Evolutionary conservation across 805 yeast genomes (phyloP).

Genomic region (Candida loeiensis): DNA sequence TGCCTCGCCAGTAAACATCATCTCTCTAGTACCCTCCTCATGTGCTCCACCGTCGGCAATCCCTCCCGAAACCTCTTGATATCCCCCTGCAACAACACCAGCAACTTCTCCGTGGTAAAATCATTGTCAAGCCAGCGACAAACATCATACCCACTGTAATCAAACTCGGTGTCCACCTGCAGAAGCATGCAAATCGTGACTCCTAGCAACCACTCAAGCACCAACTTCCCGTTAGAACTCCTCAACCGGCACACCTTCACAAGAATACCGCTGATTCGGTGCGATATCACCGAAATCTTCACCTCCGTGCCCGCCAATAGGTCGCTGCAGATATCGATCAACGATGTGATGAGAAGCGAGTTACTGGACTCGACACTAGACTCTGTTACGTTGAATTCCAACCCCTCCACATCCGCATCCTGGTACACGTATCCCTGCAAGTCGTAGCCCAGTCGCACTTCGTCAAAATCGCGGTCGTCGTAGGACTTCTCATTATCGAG

Average conservation of each 20-base stretch:
- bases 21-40: not conserved
- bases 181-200: constrained; percentile 2
- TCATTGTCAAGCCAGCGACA: constrained; percentile 6
- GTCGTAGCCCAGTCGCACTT: not conserved
- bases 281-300: not conserved
- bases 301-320: not conserved
- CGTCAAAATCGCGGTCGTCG: not conserved
- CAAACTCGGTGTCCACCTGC: not conserved
- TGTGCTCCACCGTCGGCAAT: not conserved
- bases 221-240: constrained; percentile 4
- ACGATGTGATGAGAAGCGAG: constrained; percentile 6
- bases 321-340: constrained; percentile 5
- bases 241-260: not conserved
- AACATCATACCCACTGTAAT: constrained; percentile 1
- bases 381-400: constrained; percentile 9
- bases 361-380: not conserved
- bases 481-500: constrained; percentile 7
- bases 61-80: not conserved
- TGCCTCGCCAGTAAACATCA: not conserved
- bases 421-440: not conserved
- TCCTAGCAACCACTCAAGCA: constrained; percentile 5
- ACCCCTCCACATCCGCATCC: constrained; percentile 15
- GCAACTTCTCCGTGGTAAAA: constrained; percentile 1
- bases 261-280: not conserved
- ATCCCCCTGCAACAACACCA: constrained; percentile 6